Base-by-base conservation (phyloP, 2,329 filamentous ascomycete species). In the Xylariaceae sp. region DNA sequence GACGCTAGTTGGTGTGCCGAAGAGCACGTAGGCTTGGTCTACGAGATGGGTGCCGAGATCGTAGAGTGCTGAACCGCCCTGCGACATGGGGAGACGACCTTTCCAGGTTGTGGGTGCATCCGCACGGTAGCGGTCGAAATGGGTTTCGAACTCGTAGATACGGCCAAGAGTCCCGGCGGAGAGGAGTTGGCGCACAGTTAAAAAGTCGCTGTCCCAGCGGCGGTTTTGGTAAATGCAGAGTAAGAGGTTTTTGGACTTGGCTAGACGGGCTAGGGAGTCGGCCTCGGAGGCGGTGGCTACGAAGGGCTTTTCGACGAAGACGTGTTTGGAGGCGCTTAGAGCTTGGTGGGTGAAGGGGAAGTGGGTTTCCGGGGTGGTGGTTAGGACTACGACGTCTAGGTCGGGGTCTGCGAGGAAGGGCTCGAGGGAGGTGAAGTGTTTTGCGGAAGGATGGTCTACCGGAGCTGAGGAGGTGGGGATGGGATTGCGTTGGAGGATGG, bases 301-400 rank as follows among this genome's bases (percentile, higher is more conserved):
- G 68, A 92, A 92, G 2, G 89, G 89, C 75, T 92, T 92, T 74
- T 92, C 89, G 47, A 87, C 86, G 50, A 92, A 76, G 30, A 91
- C 86, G 69, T 92, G 85, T 74, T 91, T 91, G 63, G 85, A 85
- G 7, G 80, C 75, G 66, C 86, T 77, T 47, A 92, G 76, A 0
- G 86, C 84, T 50, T 80, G 70, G 69, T 83, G 84, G 37, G 83
- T 76, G 62, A 91, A 75, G 12, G 75, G 68, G 66, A 83, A 88
- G 73, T 92, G 89, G 8, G 82, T 85, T 58, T 85, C 78, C 0
- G 88, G 88, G 0, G 86, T 83, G 0, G 86, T 90, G 50, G 84
- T 84, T 58, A 94, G 72, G 62, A 90, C 76, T 34, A 91, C 80
- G 19, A 91, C 74, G 66, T 91, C 80, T 43, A 92, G 77, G 0